These are phyloP conservation scores for Physcomitrellopsis africana DNA, from an alignment of 225 moss, liverwort and hornwort genomes.

Conservation along the genomic window DNA sequence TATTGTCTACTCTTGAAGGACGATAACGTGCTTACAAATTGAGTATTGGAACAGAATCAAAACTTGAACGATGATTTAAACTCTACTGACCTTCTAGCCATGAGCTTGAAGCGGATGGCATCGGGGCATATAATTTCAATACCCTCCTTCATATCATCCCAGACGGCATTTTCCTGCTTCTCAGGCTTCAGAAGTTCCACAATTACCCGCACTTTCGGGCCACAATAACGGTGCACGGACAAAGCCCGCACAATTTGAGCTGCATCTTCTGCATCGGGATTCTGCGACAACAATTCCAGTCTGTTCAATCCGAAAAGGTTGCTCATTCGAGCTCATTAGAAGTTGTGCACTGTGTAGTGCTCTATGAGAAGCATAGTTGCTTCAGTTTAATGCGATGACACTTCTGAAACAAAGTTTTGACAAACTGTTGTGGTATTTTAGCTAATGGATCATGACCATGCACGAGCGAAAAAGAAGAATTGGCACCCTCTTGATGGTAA, in stretches of 20 bases:
- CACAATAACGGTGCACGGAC: slow-evolving; percentile 80
- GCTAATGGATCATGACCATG: neutral
- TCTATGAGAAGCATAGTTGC: neutral
- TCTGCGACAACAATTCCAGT: slow-evolving; percentile 39
- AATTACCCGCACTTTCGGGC: slow-evolving; percentile 67
- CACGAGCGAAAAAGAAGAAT: neutral
- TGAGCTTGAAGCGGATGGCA: slow-evolving; percentile 84
- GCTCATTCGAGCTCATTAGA: neutral
- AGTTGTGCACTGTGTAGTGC: neutral
- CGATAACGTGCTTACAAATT: neutral
- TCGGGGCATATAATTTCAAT: slow-evolving; percentile 91
- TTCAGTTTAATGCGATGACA: neutral
- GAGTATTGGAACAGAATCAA: neutral
- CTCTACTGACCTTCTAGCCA: slow-evolving; percentile 70
- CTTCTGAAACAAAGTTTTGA: neutral
- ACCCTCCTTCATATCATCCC: slow-evolving; percentile 85
- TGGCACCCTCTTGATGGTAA: neutral
- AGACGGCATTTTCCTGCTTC: slow-evolving; percentile 75
- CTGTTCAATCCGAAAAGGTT: slow-evolving; percentile 20
- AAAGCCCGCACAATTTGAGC: slow-evolving; percentile 84
- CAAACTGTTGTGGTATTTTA: slow-evolving; percentile 5
- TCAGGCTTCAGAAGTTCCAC: slow-evolving; percentile 90
- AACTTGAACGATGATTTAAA: neutral
- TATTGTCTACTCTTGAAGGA: slow-evolving; percentile 5
- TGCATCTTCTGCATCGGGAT: slow-evolving; percentile 89